Evolutionary conservation across 2,329 filamentous ascomycete species (phyloP).

Genomic region (Zopfia rhizophila): DNA sequence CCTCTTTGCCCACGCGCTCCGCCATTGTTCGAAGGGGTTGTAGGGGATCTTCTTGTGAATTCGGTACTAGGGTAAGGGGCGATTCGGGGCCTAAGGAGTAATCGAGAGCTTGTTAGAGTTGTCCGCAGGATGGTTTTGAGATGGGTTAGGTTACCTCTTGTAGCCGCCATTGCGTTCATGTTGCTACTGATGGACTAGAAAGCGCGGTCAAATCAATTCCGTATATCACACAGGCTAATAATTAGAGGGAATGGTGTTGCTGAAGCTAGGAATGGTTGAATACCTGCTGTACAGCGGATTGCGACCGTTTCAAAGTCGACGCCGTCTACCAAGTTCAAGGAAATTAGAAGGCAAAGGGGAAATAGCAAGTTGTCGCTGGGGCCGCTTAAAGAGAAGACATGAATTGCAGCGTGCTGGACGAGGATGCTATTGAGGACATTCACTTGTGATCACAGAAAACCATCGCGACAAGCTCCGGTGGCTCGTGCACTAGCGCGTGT

Average conservation of each 20-base stretch:
- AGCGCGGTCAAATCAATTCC: no score
- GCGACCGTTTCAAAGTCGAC: constrained; percentile 26
- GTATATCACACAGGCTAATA: no score
- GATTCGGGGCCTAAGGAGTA: no score
- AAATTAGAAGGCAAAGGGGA: not conserved
- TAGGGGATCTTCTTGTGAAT: constrained; percentile 60
- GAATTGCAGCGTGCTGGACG: no score
- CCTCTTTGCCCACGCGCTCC: constrained; percentile 79
- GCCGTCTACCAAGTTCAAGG: constrained; percentile 1
- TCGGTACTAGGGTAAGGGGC: no score
- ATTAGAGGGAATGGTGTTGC: constrained; percentile 6
- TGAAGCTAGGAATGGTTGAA: constrained; percentile 10
- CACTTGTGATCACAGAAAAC: no score
- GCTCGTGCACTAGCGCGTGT: constrained; percentile 30
- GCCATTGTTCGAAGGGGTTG: constrained; percentile 72
- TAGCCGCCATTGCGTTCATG: no score
- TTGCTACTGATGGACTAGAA: no score
- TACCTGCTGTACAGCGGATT: constrained; percentile 37
- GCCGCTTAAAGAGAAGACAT: not conserved
- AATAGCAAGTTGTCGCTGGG: not conserved
- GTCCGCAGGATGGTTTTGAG: not conserved
- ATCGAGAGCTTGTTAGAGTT: not conserved
- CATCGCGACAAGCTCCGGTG: constrained; percentile 30
- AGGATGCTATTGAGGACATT: no score
- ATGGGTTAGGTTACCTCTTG: no score